phyloP scores from a whole-genome alignment of 2,329 filamentous ascomycete species.

The Aspergillus sojae region DNA sequence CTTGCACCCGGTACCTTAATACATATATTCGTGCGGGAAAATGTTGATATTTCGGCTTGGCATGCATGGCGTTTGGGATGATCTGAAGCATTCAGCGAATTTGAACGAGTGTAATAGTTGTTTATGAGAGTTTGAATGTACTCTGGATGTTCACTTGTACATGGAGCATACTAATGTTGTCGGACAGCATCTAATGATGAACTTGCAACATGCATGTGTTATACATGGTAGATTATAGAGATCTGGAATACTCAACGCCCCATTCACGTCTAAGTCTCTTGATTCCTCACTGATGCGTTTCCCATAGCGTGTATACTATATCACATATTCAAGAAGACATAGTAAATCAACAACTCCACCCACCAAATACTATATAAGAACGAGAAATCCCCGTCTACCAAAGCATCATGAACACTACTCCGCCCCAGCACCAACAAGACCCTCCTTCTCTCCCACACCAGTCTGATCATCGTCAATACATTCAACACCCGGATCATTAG shows the following conservation, averaged over 20 bases:
- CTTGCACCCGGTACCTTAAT: conserved; percentile 6
- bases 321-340: background rate
- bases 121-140: conserved; percentile 1
- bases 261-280: too few relatives aligned
- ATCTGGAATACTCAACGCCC: too few relatives aligned
- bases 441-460: too few relatives aligned
- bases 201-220: background rate
- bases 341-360: background rate
- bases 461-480: too few relatives aligned
- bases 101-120: conserved; percentile 10
- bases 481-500: too few relatives aligned
- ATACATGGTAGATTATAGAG: background rate
- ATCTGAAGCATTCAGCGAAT: conserved; percentile 13
- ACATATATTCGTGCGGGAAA: conserved; percentile 8
- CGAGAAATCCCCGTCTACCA: too few relatives aligned
- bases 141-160: background rate
- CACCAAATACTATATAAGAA: too few relatives aligned
- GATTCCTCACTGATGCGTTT: too few relatives aligned
- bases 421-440: too few relatives aligned
- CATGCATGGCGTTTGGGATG: conserved; percentile 21
- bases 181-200: background rate
- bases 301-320: too few relatives aligned
- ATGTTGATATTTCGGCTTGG: conserved; percentile 8
- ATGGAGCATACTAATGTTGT: background rate
- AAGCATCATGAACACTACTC: too few relatives aligned